A percentile compares a stretch with the other conserved stretches of the same genome.
Evolutionary conservation across 2,329 filamentous ascomycete genomes (phyloP).

Genomic region (Alternaria alternata): DNA sequence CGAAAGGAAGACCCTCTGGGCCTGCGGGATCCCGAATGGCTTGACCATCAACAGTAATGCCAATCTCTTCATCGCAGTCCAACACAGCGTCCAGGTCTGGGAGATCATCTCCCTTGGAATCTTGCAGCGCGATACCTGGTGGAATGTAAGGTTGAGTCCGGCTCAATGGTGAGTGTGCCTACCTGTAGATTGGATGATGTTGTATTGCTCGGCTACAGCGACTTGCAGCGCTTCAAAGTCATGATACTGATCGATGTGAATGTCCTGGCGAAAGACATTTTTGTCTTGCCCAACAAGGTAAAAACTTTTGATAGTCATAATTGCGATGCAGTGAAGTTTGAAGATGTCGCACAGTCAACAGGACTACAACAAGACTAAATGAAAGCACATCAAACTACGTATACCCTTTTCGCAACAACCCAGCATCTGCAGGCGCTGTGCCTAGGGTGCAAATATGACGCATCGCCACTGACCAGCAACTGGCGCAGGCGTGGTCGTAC

Average conservation of each 20-base stretch:
- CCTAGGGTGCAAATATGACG: slow-evolving; percentile 3
- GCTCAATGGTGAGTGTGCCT: background rate
- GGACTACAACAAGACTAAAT: background rate
- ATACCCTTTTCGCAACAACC: slow-evolving; percentile 2
- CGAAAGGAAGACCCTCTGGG: slow-evolving; percentile 20
- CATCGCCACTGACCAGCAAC: slow-evolving; percentile 7
- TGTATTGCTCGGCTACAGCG: slow-evolving; percentile 25
- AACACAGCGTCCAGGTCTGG: slow-evolving; percentile 21
- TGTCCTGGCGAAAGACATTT: slow-evolving; percentile 23
- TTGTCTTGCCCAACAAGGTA: slow-evolving; percentile 25
- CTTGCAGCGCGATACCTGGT: slow-evolving; percentile 21
- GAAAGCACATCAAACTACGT: slow-evolving; percentile 1
- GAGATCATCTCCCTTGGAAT: slow-evolving; percentile 17
- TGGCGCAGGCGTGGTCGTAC: background rate
- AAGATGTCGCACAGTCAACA: background rate
- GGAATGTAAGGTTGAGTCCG: background rate
- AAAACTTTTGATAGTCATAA: slow-evolving; percentile 26
- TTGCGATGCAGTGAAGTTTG: slow-evolving; percentile 3
- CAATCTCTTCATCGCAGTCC: slow-evolving; percentile 23
- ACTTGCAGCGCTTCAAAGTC: slow-evolving; percentile 25
- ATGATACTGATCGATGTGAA: slow-evolving; percentile 25
- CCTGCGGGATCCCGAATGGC: slow-evolving; percentile 18
- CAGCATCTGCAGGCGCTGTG: background rate
- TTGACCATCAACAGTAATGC: slow-evolving; percentile 21
- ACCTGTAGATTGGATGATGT: slow-evolving; percentile 21